Percentiles rank a stretch among this genome's conserved stretches.
These are phyloP conservation scores for Neltuma alba DNA, from an alignment of 306 rosid genomes.

Conservation along the genomic window DNA sequence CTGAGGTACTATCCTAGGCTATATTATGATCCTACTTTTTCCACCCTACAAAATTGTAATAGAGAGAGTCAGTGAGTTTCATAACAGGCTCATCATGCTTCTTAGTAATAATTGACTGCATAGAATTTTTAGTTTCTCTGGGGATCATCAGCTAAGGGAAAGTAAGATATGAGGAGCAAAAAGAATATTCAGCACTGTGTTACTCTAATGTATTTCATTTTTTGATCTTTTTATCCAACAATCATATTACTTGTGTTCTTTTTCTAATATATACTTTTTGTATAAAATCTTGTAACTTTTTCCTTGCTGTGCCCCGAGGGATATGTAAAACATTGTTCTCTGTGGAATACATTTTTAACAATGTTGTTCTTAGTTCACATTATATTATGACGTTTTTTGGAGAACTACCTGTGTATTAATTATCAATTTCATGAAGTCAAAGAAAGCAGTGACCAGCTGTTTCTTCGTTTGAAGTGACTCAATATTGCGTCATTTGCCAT, in stretches of 20 bases:
- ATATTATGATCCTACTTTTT: not conserved
- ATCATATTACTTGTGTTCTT: no score
- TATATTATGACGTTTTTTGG: not conserved
- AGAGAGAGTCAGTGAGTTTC: no score
- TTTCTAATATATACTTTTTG: not conserved
- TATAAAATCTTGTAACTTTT: not conserved
- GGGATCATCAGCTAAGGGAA: not conserved
- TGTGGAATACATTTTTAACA: slow-evolving; percentile 2
- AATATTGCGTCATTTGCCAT: not conserved
- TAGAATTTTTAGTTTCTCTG: not conserved
- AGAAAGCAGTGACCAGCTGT: not conserved
- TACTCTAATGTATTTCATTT: not conserved
- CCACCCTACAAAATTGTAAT: no score
- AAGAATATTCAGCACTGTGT: slow-evolving; percentile 7
- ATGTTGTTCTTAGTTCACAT: not conserved
- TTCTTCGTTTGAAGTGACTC: not conserved
- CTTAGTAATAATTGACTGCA: not conserved
- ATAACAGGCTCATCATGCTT: no score
- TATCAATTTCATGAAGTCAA: not conserved
- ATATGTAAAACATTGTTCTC: not conserved
- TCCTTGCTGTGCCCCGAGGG: not conserved
- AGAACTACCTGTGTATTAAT: not conserved
- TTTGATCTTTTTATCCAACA: slow-evolving; percentile 5
- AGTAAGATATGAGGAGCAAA: not conserved
- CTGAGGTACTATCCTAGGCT: slow-evolving; percentile 60